Conservation (phyloP, 352 stramenopile genomes). For the Globisporangium takayamanum region DNA sequence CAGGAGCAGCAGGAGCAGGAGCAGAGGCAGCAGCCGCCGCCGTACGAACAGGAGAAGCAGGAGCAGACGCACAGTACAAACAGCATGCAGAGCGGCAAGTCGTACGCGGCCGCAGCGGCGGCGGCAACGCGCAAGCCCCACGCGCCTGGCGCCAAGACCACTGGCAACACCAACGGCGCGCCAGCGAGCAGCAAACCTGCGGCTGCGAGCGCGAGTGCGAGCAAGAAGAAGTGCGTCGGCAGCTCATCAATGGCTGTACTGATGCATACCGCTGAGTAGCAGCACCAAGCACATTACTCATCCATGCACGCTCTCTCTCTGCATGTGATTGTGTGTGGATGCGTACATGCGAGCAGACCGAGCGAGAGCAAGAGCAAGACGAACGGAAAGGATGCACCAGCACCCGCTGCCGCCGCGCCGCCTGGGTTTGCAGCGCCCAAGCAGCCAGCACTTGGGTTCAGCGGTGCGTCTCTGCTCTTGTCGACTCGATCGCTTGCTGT, state of each 20-base stretch:
- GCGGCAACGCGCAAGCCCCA: slow-evolving; percentile 8
- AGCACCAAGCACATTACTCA: not conserved
- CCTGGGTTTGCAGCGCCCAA: slow-evolving; percentile 6
- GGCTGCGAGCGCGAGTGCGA: not conserved
- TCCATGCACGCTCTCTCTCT: not conserved
- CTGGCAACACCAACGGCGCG: slow-evolving; percentile 2
- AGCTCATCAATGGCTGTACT: not conserved
- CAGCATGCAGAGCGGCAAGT: slow-evolving; percentile 13
- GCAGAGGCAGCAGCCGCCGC: not conserved
- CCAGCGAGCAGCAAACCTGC: slow-evolving; percentile 3
- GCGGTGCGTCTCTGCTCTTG: slow-evolving; percentile 8
- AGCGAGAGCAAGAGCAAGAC: slow-evolving; percentile 10
- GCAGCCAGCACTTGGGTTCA: slow-evolving; percentile 6
- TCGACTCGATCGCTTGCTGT: not conserved
- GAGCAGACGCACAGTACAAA: not conserved
- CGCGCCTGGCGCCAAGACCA: slow-evolving; percentile 17
- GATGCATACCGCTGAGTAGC: too few relatives aligned
- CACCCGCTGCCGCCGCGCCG: not conserved
- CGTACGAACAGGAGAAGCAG: not conserved
- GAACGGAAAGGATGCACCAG: slow-evolving; percentile 10
- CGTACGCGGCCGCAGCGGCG: slow-evolving; percentile 7
- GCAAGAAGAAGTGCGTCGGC: slow-evolving; percentile 35
- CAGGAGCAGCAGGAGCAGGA: not conserved
- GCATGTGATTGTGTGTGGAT: not conserved
- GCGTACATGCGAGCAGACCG: not conserved